phyloP scores from a whole-genome alignment of 805 yeast genomes.

The Barnettozyma californica region DNA sequence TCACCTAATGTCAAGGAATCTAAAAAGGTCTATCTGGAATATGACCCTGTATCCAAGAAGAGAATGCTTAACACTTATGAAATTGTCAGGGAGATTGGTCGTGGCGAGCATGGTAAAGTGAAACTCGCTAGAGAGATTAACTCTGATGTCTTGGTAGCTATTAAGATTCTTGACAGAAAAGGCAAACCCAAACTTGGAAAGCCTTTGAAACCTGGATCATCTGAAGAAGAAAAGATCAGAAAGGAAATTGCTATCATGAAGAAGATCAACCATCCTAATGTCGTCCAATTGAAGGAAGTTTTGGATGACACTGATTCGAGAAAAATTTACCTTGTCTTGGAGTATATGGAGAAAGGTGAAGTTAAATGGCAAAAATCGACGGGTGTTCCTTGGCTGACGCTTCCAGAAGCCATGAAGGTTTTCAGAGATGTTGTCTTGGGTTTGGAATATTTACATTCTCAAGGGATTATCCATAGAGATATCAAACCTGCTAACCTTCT shows the following conservation, averaged over 20 bases:
- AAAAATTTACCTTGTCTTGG: conserved; percentile 85
- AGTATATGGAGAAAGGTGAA: conserved; percentile 88
- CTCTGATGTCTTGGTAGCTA: conserved; percentile 72
- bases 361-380: conserved; percentile 65
- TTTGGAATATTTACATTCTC: conserved; percentile 82
- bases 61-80: conserved; percentile 87
- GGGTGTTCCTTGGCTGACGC: conserved; percentile 63
- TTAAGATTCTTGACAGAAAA: conserved; percentile 82
- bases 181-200: conserved; percentile 50
- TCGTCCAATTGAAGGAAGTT: conserved; percentile 82
- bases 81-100: conserved; percentile 78
- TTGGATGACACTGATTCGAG: conserved; percentile 79
- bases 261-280: conserved; percentile 86
- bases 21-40: conserved; percentile 69
- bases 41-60: conserved; percentile 80
- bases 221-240: conserved; percentile 68
- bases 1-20: conserved; percentile 70
- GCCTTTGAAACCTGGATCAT: conserved; percentile 33
- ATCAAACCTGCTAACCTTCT: conserved; percentile 91
- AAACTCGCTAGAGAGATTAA: conserved; percentile 77
- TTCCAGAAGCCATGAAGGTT: conserved; percentile 62
- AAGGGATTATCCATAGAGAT: conserved; percentile 91
- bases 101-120: conserved; percentile 99
- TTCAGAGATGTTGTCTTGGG: conserved; percentile 85
- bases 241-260: conserved; percentile 92